phyloP scores from a whole-genome alignment of 306 rosid species.

The Quercus engelmannii region DNA sequence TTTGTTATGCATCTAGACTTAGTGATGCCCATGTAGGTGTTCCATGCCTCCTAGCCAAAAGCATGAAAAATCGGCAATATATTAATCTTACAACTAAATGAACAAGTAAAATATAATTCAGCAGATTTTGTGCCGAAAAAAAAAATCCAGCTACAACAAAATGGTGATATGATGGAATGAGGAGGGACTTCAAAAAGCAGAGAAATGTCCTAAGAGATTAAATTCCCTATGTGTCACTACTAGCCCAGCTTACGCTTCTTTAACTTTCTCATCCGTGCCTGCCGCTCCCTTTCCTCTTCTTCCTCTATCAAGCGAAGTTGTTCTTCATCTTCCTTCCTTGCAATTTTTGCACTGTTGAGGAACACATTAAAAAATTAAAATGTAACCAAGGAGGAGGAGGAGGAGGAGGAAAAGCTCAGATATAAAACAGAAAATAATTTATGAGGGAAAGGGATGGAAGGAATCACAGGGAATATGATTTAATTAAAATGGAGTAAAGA shows the following conservation, averaged over 20 bases:
- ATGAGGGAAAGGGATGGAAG: neutral
- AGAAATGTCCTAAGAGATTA: neutral
- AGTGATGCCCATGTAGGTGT: neutral
- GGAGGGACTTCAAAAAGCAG: neutral
- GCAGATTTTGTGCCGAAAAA: neutral
- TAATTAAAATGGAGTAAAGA: neutral
- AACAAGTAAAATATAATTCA: neutral
- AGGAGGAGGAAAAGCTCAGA: neutral
- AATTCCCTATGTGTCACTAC: neutral
- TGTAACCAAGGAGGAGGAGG: too few species aligned
- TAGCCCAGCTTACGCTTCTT: slow-evolving; percentile 46
- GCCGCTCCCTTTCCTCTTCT: slow-evolving; percentile 47
- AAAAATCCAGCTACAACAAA: neutral
- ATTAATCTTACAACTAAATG: neutral
- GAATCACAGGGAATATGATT: neutral
- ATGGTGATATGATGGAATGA: neutral
- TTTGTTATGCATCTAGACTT: too few species aligned
- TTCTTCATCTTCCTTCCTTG: slow-evolving; percentile 63
- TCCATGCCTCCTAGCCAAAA: neutral
- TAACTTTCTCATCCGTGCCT: slow-evolving; percentile 26
- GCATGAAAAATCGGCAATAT: neutral
- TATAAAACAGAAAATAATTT: neutral
- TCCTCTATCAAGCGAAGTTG: slow-evolving; percentile 45
- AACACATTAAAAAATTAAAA: neutral
- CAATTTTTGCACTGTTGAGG: slow-evolving; percentile 45